Percentiles rank a stretch among this genome's conserved stretches.
Evolutionary conservation across 208 protist species (phyloP).

Genomic region (Trypanosoma theileri): DNA sequence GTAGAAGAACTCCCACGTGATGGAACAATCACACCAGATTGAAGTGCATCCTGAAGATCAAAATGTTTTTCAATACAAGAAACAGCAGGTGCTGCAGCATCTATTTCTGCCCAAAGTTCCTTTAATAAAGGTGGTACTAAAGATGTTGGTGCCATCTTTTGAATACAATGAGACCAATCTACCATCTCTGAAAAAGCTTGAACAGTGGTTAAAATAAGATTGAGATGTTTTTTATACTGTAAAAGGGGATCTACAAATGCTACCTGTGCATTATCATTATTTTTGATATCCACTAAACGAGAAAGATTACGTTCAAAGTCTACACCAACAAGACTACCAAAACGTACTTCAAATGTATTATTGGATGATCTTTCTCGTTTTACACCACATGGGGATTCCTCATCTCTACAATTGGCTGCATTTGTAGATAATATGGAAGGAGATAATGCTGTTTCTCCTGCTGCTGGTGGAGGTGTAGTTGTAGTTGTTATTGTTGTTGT

Average conservation of each 20-base stretch:
- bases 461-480: neutral
- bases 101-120: slow-evolving; percentile 56
- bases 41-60: slow-evolving; percentile 49
- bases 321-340: slow-evolving; percentile 33
- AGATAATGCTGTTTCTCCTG: too few species aligned
- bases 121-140: slow-evolving; percentile 49
- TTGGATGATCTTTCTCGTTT: slow-evolving; percentile 13
- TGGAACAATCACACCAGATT: slow-evolving; percentile 65
- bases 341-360: slow-evolving; percentile 26
- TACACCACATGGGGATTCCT: slow-evolving; percentile 5
- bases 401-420: slow-evolving; percentile 4
- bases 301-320: slow-evolving; percentile 87
- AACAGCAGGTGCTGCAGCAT: slow-evolving; percentile 38
- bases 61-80: slow-evolving; percentile 58
- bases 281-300: slow-evolving; percentile 72
- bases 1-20: slow-evolving; percentile 43
- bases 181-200: slow-evolving; percentile 65
- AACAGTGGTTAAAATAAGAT: slow-evolving; percentile 68
- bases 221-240: slow-evolving; percentile 81
- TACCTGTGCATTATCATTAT: slow-evolving; percentile 43
- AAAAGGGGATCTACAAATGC: slow-evolving; percentile 86
- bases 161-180: slow-evolving; percentile 49
- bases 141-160: slow-evolving; percentile 2
- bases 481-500: neutral
- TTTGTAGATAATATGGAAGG: neutral